Conservation (phyloP, 176 grass and related monocot genomes). For the Rhynchospora tenuis region DNA sequence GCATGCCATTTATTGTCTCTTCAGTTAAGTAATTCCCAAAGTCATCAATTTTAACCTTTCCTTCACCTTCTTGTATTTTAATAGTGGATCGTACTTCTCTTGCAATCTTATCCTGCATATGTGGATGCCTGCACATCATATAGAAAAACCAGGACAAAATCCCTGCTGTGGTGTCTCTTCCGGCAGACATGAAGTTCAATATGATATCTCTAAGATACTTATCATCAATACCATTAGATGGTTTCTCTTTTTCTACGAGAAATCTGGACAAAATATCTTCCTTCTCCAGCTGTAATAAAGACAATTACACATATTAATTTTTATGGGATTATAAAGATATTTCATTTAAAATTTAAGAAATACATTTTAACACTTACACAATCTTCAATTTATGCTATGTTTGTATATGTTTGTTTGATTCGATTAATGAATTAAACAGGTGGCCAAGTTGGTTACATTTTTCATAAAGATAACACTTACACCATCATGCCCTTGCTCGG, state of each 20-base stretch:
- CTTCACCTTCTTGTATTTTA: neutral
- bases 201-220: slow-evolving; percentile 73
- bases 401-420: no score
- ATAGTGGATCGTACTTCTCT: slow-evolving; percentile 33
- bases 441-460: no score
- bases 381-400: no score
- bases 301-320: neutral
- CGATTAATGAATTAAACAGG: no score
- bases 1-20: slow-evolving; percentile 46
- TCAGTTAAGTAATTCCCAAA: slow-evolving; percentile 34
- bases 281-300: slow-evolving; percentile 33
- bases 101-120: slow-evolving; percentile 34
- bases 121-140: slow-evolving; percentile 32
- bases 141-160: slow-evolving; percentile 62
- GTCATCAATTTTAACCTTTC: slow-evolving; percentile 13
- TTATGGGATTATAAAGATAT: neutral
- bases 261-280: slow-evolving; percentile 75
- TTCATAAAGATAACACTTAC: neutral
- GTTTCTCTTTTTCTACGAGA: slow-evolving; percentile 40
- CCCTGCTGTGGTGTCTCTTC: slow-evolving; percentile 61
- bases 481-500: neutral
- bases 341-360: no score
- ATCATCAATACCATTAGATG: slow-evolving; percentile 34
- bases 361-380: neutral
- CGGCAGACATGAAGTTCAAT: slow-evolving; percentile 61